Evolutionary conservation across 1,284 basidiomycete species (phyloP).

Genomic region (Moesziomyces globuligerus): DNA sequence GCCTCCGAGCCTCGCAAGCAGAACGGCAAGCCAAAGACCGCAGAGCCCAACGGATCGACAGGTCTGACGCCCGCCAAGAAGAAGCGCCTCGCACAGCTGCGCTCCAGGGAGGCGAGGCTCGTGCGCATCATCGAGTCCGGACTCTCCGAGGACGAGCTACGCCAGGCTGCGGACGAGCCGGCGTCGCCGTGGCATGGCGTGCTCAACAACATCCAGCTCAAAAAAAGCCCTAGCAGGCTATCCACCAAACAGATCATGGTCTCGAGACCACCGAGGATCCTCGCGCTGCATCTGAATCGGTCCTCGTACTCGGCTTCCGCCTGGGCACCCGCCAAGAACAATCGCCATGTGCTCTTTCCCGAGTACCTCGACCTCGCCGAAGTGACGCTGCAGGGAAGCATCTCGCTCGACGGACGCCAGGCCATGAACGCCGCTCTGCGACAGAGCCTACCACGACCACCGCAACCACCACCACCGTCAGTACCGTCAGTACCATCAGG

Average conservation of each 20-base stretch:
- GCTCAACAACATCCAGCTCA: constrained; percentile 29
- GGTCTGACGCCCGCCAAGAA: constrained; percentile 31
- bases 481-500: too few relatives aligned
- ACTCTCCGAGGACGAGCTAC: constrained; percentile 57
- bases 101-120: constrained; percentile 31
- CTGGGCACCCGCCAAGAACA: constrained; percentile 62
- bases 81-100: constrained; percentile 33
- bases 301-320: constrained; percentile 48
- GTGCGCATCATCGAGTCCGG: constrained; percentile 35
- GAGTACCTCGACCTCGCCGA: constrained; percentile 57
- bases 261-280: constrained; percentile 53
- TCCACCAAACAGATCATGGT: constrained; percentile 65
- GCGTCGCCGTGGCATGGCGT: constrained; percentile 28
- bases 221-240: constrained; percentile 35
- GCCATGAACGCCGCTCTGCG: constrained; percentile 17
- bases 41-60: constrained; percentile 14
- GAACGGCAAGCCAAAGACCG: constrained; percentile 20
- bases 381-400: constrained; percentile 48
- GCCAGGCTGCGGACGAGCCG: constrained; percentile 19
- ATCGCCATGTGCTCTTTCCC: constrained; percentile 53
- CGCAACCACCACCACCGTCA: too few relatives aligned
- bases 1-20: constrained; percentile 5
- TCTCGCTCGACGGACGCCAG: constrained; percentile 33
- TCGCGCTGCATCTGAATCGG: constrained; percentile 63
- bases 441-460: not conserved